These are phyloP conservation scores for Penicillium soppii DNA, from an alignment of 495 filamentous ascomycete species.

Conservation along the genomic window DNA sequence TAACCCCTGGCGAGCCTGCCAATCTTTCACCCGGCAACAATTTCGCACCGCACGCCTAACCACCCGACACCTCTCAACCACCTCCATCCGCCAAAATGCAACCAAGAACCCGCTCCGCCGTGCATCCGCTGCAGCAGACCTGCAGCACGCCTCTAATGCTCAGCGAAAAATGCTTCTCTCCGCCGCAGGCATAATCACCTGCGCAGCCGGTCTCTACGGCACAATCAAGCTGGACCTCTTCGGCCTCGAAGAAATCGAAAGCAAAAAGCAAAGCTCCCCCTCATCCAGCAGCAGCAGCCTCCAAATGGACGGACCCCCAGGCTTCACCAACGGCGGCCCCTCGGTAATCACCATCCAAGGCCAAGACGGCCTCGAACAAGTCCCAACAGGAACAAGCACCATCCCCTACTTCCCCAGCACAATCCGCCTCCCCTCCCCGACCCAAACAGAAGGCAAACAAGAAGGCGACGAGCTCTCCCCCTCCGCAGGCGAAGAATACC, in stretches of 20 bases:
- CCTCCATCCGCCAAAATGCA: conserved; percentile 26
- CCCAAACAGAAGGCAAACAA: conserved; percentile 38
- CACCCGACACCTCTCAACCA: conserved; percentile 28
- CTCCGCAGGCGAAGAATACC: conserved; percentile 64
- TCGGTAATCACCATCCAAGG: conserved; percentile 45
- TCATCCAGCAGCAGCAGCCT: conserved; percentile 18
- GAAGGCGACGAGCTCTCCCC: conserved; percentile 34
- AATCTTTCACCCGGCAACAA: conserved; percentile 31
- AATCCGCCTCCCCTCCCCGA: conserved; percentile 56
- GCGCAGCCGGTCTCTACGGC: conserved; percentile 38
- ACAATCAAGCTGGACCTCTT: conserved; percentile 42
- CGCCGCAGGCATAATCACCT: conserved; percentile 33
- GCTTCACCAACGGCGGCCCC: conserved; percentile 34
- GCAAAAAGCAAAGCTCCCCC: conserved; percentile 5
- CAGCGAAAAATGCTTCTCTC: conserved; percentile 37
- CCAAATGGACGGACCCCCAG: conserved; percentile 41
- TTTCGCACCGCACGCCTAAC: conserved; percentile 10
- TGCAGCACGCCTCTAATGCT: conserved; percentile 26
- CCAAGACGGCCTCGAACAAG: conserved; percentile 62
- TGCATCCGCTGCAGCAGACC: conserved; percentile 9
- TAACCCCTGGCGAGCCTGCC: conserved; percentile 34
- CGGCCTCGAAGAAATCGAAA: conserved; percentile 26
- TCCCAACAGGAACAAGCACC: conserved; percentile 77
- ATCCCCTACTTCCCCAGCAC: conserved; percentile 79
- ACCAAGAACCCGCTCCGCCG: conserved; percentile 30